Evolutionary conservation across 2,329 filamentous ascomycete genomes (phyloP), one percentile per base, ranked within the genome.

Genomic region (Neopestalotiopsis clavispora): DNA sequence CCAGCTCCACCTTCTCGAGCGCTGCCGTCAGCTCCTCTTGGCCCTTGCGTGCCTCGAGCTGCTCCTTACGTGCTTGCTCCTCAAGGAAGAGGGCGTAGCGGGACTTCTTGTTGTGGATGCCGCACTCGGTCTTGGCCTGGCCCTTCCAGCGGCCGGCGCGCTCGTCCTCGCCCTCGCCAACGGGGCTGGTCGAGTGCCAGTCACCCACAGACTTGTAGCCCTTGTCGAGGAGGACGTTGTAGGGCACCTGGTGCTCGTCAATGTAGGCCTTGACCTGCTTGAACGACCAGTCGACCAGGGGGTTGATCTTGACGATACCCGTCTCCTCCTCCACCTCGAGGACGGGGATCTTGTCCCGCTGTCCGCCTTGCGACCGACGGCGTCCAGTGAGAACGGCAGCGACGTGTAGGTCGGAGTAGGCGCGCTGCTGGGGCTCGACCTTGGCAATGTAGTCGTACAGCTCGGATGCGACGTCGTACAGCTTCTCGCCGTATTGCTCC

Each of bases 181-280:
- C 94, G 13, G 96, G 95, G 74, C 90, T 92, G 4, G 96, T 99
- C 65, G 94, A 97, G 87, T 99, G 96, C 94, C 95, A 98, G 86
- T 99, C 96, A 71, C 96, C 96, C 71, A 99, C 88, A 73, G 94
- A 97, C 88, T 98, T 98, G 88, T 99, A 99, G n/a, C 96, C 96
- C 69, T 86, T 87, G 83, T 98, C 94, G 61, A 99, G 88, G 38
- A 99, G 89, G 71, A 88, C 90, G 80, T 99, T 99, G 87, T 97
- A 98, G 0, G 96, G 96, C 4, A 99, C 94, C 70, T 94, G 83
- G 85, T 98, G 89, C 76, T 92, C 91, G 75, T 90, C 89, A 83
- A 98, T 89, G 83, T 99, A 99, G 56, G 89, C 86, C 81, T 95
- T 91, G 70, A 99, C 95, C 79, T 98, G 92, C 71, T 90, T 84